Evolutionary conservation across 305 asterid species (phyloP).

Genomic region (Fraxinus baroniana): DNA sequence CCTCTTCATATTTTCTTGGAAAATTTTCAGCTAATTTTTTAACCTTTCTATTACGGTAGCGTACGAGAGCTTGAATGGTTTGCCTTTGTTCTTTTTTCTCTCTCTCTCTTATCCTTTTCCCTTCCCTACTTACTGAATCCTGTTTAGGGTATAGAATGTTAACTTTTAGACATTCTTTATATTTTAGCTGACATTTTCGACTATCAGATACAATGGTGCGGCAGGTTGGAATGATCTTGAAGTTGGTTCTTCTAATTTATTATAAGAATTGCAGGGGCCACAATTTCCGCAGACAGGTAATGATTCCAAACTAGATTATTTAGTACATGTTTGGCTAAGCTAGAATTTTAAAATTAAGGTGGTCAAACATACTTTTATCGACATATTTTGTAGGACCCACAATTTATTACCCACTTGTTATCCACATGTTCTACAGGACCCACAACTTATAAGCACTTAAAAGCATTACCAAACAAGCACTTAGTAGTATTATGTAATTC

Average conservation of each 20-base stretch:
- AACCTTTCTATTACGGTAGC: background rate
- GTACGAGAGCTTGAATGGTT: background rate
- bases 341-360: background rate
- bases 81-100: background rate
- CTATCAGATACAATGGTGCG: conserved; percentile 78
- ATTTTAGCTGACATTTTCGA: conserved; percentile 2
- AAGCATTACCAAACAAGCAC: background rate
- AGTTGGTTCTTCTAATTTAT: conserved; percentile 78
- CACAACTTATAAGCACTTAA: background rate
- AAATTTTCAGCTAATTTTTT: background rate
- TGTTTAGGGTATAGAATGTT: background rate
- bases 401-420: background rate
- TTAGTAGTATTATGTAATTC: background rate
- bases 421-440: background rate
- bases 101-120: background rate
- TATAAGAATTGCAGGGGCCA: conserved; percentile 85
- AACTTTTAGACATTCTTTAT: background rate
- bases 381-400: background rate
- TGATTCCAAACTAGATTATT: conserved; percentile 8
- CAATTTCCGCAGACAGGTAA: conserved; percentile 90
- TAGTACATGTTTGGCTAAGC: background rate
- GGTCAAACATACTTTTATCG: background rate
- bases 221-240: conserved; percentile 83
- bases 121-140: background rate
- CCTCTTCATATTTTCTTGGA: background rate